These are phyloP conservation scores for Calonectria fujianensis DNA, from an alignment of 2,329 filamentous ascomycete species.

Conservation along the genomic window DNA sequence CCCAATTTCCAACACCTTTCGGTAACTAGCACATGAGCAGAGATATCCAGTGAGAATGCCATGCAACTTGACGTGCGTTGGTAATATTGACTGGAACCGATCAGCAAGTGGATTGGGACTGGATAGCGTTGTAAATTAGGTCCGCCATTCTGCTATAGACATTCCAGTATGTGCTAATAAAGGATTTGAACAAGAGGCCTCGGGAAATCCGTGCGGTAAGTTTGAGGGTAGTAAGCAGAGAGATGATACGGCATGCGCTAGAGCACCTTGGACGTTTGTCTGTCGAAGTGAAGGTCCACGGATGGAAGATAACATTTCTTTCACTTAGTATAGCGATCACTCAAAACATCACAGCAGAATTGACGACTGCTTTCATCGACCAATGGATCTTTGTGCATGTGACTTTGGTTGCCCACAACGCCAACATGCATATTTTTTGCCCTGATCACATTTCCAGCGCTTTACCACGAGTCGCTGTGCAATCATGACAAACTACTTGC, in stretches of 20 bases:
- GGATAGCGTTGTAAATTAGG: neutral
- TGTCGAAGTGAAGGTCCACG: neutral
- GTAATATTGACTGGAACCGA: neutral
- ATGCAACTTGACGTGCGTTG: neutral
- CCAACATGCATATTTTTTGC: neutral
- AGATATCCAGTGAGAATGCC: neutral
- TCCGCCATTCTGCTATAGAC: neutral
- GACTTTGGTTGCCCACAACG: neutral
- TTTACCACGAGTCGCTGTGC: neutral
- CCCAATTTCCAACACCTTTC: neutral
- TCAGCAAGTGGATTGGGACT: neutral
- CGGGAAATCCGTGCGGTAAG: neutral
- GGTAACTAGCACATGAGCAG: neutral
- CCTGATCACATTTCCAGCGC: neutral
- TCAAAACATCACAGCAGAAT: neutral
- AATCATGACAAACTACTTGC: neutral
- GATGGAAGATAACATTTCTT: neutral
- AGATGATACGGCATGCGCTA: neutral
- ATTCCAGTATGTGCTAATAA: neutral
- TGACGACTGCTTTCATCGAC: neutral
- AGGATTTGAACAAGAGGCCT: neutral
- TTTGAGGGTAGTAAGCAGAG: neutral
- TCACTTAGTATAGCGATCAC: neutral
- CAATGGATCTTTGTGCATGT: neutral
- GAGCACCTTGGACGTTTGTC: neutral